Percentiles rank a stretch among this genome's conserved stretches.
Conservation (phyloP, 169 alveolate species). For the Neospora caninum region DNA sequence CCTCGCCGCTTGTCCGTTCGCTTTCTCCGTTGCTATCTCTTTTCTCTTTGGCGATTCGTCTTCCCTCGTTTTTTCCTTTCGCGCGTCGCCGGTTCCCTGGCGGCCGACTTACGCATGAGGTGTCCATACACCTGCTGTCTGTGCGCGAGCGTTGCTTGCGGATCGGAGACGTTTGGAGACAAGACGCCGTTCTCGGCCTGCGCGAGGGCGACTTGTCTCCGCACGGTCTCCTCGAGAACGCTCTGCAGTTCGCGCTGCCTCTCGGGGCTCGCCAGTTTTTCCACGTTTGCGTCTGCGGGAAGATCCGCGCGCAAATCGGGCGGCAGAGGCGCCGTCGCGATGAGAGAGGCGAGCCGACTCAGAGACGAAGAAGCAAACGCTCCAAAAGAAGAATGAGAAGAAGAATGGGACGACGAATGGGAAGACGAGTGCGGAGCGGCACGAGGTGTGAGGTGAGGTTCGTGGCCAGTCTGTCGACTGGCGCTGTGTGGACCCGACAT, state of each 20-base stretch:
- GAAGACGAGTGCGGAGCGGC: neutral
- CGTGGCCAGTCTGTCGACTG: too few relatives aligned
- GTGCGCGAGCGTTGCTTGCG: neutral
- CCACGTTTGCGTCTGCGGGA: neutral
- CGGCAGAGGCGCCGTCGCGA: neutral
- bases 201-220: neutral
- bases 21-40: too few relatives aligned
- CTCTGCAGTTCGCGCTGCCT: neutral
- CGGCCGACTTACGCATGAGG: constrained; percentile 13
- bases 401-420: neutral
- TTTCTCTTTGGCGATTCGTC: too few relatives aligned
- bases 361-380: neutral
- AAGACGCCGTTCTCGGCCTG: neutral
- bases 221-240: neutral
- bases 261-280: neutral
- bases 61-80: too few relatives aligned
- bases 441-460: neutral
- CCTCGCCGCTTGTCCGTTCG: too few relatives aligned
- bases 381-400: neutral
- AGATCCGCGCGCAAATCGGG: neutral
- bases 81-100: too few relatives aligned
- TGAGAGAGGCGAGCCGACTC: neutral
- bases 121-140: constrained; percentile 34
- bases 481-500: too few relatives aligned
- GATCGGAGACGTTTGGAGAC: neutral